Evolutionary conservation across 257 asterid species (phyloP).

Genomic region (Orobanche coerulescens): DNA sequence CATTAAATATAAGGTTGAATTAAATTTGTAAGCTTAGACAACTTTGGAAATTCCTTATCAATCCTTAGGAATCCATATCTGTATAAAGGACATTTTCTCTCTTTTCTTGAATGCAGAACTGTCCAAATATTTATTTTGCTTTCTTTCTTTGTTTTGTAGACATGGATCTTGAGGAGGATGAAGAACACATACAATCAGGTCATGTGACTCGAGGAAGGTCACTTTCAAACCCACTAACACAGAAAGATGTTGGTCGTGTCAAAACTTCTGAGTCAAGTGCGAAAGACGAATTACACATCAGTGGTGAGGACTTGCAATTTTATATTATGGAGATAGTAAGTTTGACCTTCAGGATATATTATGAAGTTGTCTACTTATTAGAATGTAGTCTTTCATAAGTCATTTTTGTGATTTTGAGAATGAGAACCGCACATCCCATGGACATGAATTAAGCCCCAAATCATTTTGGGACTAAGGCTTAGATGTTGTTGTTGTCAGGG

Average conservation of each 20-base stretch:
- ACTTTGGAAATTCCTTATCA: slow-evolving; percentile 9
- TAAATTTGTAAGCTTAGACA: slow-evolving; percentile 8
- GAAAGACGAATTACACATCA: slow-evolving; percentile 27
- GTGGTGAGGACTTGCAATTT: slow-evolving; percentile 40
- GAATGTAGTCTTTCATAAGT: slow-evolving; percentile 3
- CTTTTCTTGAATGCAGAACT: too few species aligned
- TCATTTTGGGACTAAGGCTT: too few species aligned
- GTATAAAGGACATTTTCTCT: slow-evolving; percentile 22
- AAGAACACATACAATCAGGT: slow-evolving; percentile 28
- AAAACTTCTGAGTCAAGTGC: slow-evolving; percentile 25
- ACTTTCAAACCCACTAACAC: slow-evolving; percentile 24
- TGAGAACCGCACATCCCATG: too few species aligned
- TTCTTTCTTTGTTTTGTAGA: slow-evolving; percentile 39
- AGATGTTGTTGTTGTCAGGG: too few species aligned
- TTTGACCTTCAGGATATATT: slow-evolving; percentile 14
- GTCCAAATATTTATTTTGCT: slow-evolving; percentile 24
- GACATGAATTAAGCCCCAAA: too few species aligned
- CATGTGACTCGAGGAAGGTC: slow-evolving; percentile 27
- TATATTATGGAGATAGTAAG: slow-evolving; percentile 7
- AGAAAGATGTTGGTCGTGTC: slow-evolving; percentile 26
- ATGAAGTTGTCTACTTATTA: slow-evolving; percentile 4
- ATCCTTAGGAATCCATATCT: slow-evolving; percentile 17
- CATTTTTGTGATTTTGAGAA: slow-evolving; percentile 10
- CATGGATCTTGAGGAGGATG: slow-evolving; percentile 22
- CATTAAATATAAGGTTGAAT: background rate